Evolutionary conservation across 768 basidiomycete species (phyloP), one percentile per base, ranked within the genome.

Genomic region (Cyclocybe aegerita): DNA sequence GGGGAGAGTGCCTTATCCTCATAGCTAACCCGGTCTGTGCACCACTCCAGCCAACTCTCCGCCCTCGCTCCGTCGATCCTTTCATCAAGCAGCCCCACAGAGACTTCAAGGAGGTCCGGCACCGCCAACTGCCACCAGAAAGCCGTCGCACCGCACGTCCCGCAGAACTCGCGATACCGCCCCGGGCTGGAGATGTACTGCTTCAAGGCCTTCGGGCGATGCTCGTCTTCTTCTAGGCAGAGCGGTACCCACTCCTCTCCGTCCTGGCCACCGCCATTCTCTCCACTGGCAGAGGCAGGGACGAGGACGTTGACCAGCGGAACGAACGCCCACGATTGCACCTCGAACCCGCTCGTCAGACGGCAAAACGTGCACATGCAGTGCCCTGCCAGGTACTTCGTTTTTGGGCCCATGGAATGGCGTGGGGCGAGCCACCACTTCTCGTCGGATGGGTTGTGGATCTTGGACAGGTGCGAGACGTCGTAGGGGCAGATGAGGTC

Each of bases 131-230:
- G 50, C 64, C 65, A 67, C 43, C 53, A 62, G 43, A 68, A 67
- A 4, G 53, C 64, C 1, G 63, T 60, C 12, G 67, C 69, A 1
- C 69, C 67, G 46, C 67, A 70, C 6, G 52, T 65, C 7, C 41
- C 50, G 43, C 67, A 70, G 15, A 60, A 67, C 45, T 70, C 67
- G 23, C 62, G 43, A 38, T 63, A 67, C 31, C 57, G 56, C 9
- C 66, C 66, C 1, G 63, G 60, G 23, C 63, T 66, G 10, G 66
- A 62, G 29, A 60, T 60, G 37, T 67, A 70, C 49, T 64, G 62
- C 49, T 59, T 65, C 38, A 70, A 46, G 4, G 62, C 63, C 15
- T 40, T 50, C 1, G 51, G 64, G 17, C 23, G 23, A 5, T 23
- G 23, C 23, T 23, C 23, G 23, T 23, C 23, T 23, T 23, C 23